phyloP scores from a whole-genome alignment of 768 basidiomycete genomes.

The Suillus bovinus region DNA sequence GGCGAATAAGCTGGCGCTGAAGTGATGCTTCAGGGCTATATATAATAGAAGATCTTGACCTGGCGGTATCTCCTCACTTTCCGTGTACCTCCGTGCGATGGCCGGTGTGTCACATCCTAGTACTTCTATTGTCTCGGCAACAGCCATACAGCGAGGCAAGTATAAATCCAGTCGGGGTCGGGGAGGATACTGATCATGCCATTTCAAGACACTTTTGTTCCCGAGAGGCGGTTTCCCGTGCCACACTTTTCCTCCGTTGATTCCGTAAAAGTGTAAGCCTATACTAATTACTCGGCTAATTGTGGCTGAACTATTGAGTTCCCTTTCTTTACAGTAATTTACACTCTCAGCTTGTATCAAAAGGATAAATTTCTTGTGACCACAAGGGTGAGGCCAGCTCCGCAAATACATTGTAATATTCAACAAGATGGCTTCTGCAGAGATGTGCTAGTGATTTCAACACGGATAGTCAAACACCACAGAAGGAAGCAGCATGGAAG shows the following conservation, averaged over 20 bases:
- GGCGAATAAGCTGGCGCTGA: not conserved
- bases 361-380: not conserved
- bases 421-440: not conserved
- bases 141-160: not conserved
- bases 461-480: not conserved
- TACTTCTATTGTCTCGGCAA: not conserved
- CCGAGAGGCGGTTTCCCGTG: not conserved
- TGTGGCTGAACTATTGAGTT: not conserved
- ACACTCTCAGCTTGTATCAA: not conserved
- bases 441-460: not conserved
- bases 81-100: not conserved
- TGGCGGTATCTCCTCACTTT: not conserved
- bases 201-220: not conserved
- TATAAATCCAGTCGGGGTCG: not conserved
- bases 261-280: not conserved
- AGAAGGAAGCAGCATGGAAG: not conserved
- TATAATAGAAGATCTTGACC: not conserved
- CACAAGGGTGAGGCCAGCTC: not conserved
- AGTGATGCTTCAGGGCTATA: not conserved
- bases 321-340: not conserved
- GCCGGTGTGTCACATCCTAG: not conserved
- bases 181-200: not conserved
- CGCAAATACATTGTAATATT: not conserved
- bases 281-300: not conserved
- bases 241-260: not conserved